Conservation (phyloP, 2,329 filamentous ascomycete genomes). For the Sordariomycetes sp. region DNA sequence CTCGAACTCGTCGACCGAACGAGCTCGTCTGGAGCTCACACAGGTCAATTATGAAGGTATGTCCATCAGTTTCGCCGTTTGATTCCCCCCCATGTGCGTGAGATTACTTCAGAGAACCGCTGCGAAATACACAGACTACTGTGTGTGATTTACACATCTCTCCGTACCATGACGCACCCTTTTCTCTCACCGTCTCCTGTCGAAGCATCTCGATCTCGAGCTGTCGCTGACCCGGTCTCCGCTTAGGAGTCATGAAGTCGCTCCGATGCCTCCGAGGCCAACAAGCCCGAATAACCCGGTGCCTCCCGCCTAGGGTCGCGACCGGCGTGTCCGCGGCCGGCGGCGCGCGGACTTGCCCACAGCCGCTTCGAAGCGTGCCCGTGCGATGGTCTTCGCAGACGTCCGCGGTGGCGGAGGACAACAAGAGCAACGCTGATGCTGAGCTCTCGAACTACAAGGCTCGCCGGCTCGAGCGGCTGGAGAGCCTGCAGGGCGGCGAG, state of each 20-base stretch:
- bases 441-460: constrained; percentile 24
- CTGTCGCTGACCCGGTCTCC: constrained; percentile 1
- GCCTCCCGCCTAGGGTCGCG: background rate
- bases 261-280: constrained; percentile 20
- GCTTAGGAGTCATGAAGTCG: constrained; percentile 21
- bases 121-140: constrained; percentile 36
- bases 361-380: background rate
- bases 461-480: constrained; percentile 20
- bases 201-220: constrained; percentile 14
- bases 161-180: constrained; percentile 8
- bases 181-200: constrained; percentile 4
- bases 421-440: constrained; percentile 4
- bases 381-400: background rate
- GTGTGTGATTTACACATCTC: constrained; percentile 31
- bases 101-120: constrained; percentile 39
- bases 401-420: background rate
- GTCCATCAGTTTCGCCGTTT: background rate
- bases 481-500: constrained; percentile 14
- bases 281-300: background rate
- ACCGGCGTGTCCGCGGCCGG: background rate
- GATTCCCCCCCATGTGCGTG: constrained; percentile 8
- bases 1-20: background rate
- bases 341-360: background rate
- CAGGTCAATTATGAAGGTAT: constrained; percentile 8
- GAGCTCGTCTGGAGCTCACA: constrained; percentile 3